Evolutionary conservation across 2,329 filamentous ascomycete species (phyloP).

Genomic region (Colletotrichum echinochloae): DNA sequence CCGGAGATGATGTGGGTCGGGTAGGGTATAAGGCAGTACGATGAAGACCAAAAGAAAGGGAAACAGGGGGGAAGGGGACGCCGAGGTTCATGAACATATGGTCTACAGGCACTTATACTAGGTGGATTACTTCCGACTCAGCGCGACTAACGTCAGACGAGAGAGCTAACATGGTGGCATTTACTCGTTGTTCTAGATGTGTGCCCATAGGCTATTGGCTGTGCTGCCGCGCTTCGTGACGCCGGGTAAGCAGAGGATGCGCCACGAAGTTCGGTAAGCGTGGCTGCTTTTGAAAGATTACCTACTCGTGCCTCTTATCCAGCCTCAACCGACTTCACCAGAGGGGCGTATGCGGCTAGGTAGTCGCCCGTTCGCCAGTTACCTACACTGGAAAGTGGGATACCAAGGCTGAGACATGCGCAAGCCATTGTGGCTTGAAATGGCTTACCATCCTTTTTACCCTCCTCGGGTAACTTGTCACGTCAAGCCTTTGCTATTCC

Average conservation of each 20-base stretch:
- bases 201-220: background rate
- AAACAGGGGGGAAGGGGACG: background rate
- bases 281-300: background rate
- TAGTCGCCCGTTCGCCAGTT: background rate
- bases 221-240: slow-evolving; percentile 4
- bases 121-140: background rate
- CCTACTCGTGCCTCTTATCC: background rate
- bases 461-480: background rate
- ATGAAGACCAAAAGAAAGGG: too few species aligned
- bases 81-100: background rate
- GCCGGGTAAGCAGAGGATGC: slow-evolving; percentile 11
- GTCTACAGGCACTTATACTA: background rate
- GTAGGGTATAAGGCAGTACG: background rate
- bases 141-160: background rate
- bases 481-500: slow-evolving; percentile 1
- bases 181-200: background rate
- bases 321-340: background rate
- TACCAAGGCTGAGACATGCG: background rate
- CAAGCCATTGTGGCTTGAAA: slow-evolving; percentile 1
- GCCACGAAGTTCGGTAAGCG: background rate
- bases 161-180: background rate
- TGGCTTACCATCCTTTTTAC: background rate
- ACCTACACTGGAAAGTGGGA: background rate
- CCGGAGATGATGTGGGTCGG: slow-evolving; percentile 38
- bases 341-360: background rate